phyloP scores from a whole-genome alignment of 2,329 filamentous ascomycete genomes.

The Cladosporium sphaerospermum region DNA sequence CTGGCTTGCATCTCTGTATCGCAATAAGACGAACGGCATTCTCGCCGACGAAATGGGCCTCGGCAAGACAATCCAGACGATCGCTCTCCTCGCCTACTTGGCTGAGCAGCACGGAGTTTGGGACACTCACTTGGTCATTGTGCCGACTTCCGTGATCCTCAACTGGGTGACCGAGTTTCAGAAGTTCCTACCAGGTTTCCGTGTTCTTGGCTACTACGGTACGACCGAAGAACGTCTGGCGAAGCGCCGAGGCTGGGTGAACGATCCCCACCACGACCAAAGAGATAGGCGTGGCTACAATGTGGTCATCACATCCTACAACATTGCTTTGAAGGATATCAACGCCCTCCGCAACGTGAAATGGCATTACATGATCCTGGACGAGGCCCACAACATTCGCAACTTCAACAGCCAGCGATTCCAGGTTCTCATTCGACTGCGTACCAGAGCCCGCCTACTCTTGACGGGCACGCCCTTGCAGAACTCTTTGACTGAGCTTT shows the following conservation, averaged over 20 bases:
- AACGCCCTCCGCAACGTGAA: conserved; percentile 85
- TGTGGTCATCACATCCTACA: conserved; percentile 95
- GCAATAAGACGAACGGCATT: conserved; percentile 90
- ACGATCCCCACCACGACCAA: conserved; percentile 56
- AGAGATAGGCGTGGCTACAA: conserved; percentile 97
- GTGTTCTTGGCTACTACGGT: conserved; percentile 95
- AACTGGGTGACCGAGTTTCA: conserved; percentile 99
- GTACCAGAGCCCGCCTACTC: conserved; percentile 78
- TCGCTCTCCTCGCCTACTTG: conserved; percentile 84
- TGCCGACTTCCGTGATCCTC: conserved; percentile 95
- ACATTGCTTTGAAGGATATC: conserved; percentile 89
- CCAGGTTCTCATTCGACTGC: conserved; percentile 91
- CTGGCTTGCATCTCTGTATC: conserved; percentile 90
- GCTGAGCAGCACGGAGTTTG: conserved; percentile 86
- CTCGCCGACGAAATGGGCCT: conserved; percentile 97
- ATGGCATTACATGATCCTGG: conserved; percentile 98
- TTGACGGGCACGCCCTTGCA: conserved; percentile 93
- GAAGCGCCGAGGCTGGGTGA: conserved; percentile 89
- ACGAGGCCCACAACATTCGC: conserved; percentile 99
- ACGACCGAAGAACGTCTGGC: conserved; percentile 84
- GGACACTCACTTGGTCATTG: conserved; percentile 93
- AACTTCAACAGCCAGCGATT: conserved; percentile 97
- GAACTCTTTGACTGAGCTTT: conserved; percentile 93
- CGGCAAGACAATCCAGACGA: conserved; percentile 97
- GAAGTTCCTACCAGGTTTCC: conserved; percentile 97